These are phyloP conservation scores for Globisporangium takayamanum DNA, from an alignment of 352 stramenopile genomes.

Conservation along the genomic window DNA sequence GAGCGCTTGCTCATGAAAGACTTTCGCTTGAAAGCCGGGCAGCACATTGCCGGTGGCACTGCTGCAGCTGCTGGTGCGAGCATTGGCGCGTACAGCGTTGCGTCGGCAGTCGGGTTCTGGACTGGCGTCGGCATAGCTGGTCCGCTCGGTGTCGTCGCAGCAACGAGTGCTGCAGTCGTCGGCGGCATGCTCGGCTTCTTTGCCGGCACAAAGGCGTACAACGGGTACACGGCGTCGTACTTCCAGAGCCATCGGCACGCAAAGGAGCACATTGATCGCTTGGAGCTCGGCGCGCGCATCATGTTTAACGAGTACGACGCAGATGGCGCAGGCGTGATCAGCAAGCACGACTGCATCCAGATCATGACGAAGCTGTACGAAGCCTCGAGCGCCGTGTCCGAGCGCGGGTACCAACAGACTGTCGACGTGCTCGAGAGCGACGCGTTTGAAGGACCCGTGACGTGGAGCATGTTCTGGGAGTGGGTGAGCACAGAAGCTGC, in stretches of 20 bases:
- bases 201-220: constrained; percentile 73
- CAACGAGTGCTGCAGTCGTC: constrained; percentile 72
- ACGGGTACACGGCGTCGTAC: constrained; percentile 59
- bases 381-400: constrained; percentile 58
- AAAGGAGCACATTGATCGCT: constrained; percentile 79
- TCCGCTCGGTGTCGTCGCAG: constrained; percentile 67
- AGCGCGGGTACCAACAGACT: constrained; percentile 52
- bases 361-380: constrained; percentile 78
- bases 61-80: constrained; percentile 68
- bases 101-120: constrained; percentile 70
- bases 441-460: constrained; percentile 52
- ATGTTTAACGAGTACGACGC: constrained; percentile 83
- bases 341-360: constrained; percentile 58
- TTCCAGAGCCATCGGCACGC: constrained; percentile 73
- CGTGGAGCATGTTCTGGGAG: constrained; percentile 85
- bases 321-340: constrained; percentile 48
- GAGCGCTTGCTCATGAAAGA: constrained; percentile 81
- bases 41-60: constrained; percentile 72
- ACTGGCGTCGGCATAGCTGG: constrained; percentile 74
- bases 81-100: constrained; percentile 66
- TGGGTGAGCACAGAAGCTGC: constrained; percentile 82
- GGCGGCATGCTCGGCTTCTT: constrained; percentile 81
- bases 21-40: constrained; percentile 74
- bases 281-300: constrained; percentile 75
- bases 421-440: constrained; percentile 55